Evolutionary conservation across 352 stramenopile species (phyloP).

Genomic region (Pythium biforme): DNA sequence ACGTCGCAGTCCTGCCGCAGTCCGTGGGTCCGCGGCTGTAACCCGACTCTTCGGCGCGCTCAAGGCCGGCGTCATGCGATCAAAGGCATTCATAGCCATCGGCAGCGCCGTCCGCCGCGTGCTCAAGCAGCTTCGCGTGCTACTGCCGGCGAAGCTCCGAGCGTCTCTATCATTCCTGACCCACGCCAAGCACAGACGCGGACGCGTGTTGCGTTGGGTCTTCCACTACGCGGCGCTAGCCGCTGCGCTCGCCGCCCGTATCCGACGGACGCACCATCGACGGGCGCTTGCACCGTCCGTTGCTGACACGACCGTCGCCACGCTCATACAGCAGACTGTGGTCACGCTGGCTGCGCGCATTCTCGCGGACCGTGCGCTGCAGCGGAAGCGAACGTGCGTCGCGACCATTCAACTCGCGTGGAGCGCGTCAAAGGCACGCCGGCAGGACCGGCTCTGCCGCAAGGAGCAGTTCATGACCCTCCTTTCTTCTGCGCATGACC

Average conservation of each 20-base stretch:
- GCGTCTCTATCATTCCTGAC: background rate
- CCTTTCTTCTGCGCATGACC: background rate
- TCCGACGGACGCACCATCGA: background rate
- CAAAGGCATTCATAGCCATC: background rate
- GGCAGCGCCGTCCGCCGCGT: background rate
- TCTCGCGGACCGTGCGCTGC: background rate
- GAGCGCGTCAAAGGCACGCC: background rate
- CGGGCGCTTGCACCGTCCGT: background rate
- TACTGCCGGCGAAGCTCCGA: background rate
- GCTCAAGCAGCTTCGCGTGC: background rate
- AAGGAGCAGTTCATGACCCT: conserved; percentile 1
- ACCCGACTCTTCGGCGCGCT: background rate
- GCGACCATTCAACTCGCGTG: conserved; percentile 7
- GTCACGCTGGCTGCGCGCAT: background rate
- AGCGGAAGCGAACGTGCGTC: background rate
- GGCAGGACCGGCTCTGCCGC: background rate
- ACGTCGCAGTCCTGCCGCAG: background rate
- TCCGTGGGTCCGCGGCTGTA: background rate
- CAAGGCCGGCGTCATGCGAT: background rate
- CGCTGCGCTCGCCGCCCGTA: background rate
- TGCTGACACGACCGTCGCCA: background rate
- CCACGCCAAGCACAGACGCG: background rate
- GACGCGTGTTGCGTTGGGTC: background rate
- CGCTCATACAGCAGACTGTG: background rate
- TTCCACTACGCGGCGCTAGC: background rate